These are phyloP conservation scores for Sporobolus alterniflorus DNA, from an alignment of 202 grass and related monocot genomes.

Conservation along the genomic window DNA sequence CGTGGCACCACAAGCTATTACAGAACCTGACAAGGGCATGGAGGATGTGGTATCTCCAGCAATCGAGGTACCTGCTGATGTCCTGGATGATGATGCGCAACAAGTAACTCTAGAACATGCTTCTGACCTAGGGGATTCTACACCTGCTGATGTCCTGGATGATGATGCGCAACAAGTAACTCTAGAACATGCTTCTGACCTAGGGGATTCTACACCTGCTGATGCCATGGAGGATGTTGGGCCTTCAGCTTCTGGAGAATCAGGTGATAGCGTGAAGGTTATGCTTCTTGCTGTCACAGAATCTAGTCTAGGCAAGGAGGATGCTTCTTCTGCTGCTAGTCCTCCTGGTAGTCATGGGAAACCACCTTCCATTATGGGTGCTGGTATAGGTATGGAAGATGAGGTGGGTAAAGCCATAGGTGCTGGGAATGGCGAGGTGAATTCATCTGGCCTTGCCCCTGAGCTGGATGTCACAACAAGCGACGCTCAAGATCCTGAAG, in stretches of 20 bases:
- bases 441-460: constrained; percentile 35
- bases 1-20: constrained; percentile 7
- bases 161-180: constrained; percentile 29
- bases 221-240: constrained; percentile 31
- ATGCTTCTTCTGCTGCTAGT: constrained; percentile 30
- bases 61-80: constrained; percentile 6
- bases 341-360: background rate
- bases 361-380: background rate
- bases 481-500: constrained; percentile 61
- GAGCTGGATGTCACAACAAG: constrained; percentile 54
- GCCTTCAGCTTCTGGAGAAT: constrained; percentile 30
- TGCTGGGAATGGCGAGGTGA: constrained; percentile 42
- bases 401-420: background rate
- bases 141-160: background rate
- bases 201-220: background rate
- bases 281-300: constrained; percentile 5
- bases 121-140: no score
- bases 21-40: constrained; percentile 30
- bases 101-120: constrained; percentile 29
- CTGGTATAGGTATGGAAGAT: constrained; percentile 36
- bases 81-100: constrained; percentile 18
- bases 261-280: constrained; percentile 24
- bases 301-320: constrained; percentile 32
- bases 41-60: constrained; percentile 28
- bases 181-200: constrained; percentile 28